These are phyloP conservation scores for Firmiana major DNA, from an alignment of 345 rosid species.

Conservation along the genomic window DNA sequence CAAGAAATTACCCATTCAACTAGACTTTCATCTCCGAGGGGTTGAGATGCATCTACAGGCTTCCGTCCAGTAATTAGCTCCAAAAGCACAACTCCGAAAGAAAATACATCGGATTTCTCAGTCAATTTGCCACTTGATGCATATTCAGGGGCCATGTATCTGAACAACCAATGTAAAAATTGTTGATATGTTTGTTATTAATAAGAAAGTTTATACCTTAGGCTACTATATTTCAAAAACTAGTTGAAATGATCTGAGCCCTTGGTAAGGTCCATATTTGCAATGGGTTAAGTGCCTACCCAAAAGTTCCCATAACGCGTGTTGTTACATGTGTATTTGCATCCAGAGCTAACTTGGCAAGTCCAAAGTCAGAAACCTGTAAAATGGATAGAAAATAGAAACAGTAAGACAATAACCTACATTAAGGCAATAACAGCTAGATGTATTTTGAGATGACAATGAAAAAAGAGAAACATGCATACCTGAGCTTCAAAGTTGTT, in stretches of 20 bases:
- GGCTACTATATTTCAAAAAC: conserved; percentile 5
- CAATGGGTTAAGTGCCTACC: conserved; percentile 44
- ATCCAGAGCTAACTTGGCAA: conserved; percentile 89
- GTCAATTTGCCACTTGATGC: conserved; percentile 95
- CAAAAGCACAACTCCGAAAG: conserved; percentile 88
- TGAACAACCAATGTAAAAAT: conserved; percentile 27
- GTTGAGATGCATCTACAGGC: conserved; percentile 89
- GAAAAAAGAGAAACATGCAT: conserved; percentile 17
- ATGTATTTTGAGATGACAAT: not conserved
- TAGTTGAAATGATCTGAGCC: not conserved
- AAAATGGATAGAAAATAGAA: conserved; percentile 24
- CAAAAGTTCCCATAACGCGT: conserved; percentile 97
- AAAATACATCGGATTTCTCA: conserved; percentile 92
- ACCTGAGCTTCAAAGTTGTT: conserved; percentile 85
- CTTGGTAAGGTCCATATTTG: not conserved
- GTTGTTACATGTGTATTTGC: conserved; percentile 84
- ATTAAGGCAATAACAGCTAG: conserved; percentile 5
- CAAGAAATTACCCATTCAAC: conserved; percentile 80
- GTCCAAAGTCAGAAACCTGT: conserved; percentile 99
- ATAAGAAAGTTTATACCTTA: not conserved
- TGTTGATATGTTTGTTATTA: not conserved
- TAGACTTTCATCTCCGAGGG: conserved; percentile 91
- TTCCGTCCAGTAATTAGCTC: conserved; percentile 95
- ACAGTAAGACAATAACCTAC: conserved; percentile 19
- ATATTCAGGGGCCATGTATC: conserved; percentile 99